phyloP scores from a whole-genome alignment of 2,329 filamentous ascomycete genomes.

The Escovopsis sp. region DNA sequence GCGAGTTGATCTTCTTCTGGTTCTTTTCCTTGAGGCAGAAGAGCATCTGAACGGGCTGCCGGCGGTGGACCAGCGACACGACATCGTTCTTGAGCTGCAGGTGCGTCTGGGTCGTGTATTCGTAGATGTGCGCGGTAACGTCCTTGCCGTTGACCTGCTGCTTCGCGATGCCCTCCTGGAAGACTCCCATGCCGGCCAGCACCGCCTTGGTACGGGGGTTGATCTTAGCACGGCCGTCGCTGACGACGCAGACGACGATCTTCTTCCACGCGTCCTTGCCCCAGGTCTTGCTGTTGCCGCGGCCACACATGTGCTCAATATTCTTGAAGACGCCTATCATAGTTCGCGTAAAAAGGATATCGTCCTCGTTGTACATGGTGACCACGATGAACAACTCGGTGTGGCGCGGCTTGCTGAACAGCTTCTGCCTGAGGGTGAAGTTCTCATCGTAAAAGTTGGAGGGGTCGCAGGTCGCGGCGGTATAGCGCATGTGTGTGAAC shows the following conservation, averaged over 20 bases:
- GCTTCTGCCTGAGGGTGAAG: conserved; percentile 79
- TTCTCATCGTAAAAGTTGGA: conserved; percentile 75
- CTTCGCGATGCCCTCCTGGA: conserved; percentile 96
- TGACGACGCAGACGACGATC: conserved; percentile 96
- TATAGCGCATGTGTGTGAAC: conserved; percentile 84
- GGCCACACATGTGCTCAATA: conserved; percentile 93
- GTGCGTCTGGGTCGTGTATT: conserved; percentile 78
- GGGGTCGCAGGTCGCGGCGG: conserved; percentile 88
- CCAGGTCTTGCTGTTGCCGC: conserved; percentile 92
- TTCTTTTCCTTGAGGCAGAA: conserved; percentile 99
- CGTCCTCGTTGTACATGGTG: conserved; percentile 99
- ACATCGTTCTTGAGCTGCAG: conserved; percentile 82
- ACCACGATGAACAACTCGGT: conserved; percentile 94
- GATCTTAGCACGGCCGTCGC: conserved; percentile 93
- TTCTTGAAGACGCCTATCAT: conserved; percentile 98
- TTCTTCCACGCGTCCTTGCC: conserved; percentile 99
- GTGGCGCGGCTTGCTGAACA: conserved; percentile 84
- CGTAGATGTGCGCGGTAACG: conserved; percentile 95
- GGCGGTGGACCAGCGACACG: conserved; percentile 69
- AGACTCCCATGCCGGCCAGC: conserved; percentile 84
- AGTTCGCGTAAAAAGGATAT: conserved; percentile 85
- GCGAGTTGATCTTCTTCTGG: conserved; percentile 99
- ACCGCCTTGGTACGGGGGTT: conserved; percentile 82
- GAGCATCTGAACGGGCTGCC: conserved; percentile 86
- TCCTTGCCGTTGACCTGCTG: conserved; percentile 95